Base-by-base conservation (phyloP, 2,329 filamentous ascomycete species). In the Xylariaceae sp. region DNA sequence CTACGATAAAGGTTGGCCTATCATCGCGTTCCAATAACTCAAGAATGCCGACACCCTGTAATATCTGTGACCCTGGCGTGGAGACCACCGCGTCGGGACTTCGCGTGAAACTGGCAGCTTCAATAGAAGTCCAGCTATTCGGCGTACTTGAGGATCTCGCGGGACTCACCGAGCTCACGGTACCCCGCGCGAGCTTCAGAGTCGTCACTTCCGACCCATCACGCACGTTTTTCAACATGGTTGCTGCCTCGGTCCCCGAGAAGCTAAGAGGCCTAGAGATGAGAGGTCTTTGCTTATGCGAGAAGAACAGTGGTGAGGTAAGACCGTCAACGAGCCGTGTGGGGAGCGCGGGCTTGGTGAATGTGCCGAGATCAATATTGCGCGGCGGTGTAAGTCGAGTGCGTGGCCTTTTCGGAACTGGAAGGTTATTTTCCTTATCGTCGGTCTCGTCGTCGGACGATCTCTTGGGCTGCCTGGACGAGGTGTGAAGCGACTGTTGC, bases 21-120 rank as follows among this genome's bases (percentile, higher is more conserved):
- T 88, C 84, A 69, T 95, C 90, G 62, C 89, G 83, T 67, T 93
- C 89, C 41, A 95, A 73, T 40, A 93, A 75, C 70, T 93, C 90
- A 19, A 88, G 74, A 9, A 91, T 80, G 20, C 88, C 87, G 49
- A 92, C 78, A 21, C 82, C 81, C 42, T 83, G 83, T 3, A 93
- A 77, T 48, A 85, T 75, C 49, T 85, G 79, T 44, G 84, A 61
- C 4, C 79, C 77, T 1, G 83, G 77, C 1, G 76, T 46, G 71
- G 51, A 77, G 72, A 59, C 77, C 69, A 58, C 76, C 21, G 72
- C 71, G 53, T 86, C 85, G 7, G 83, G 80, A 50, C 81, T 86
- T 43, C 75, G 69, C 23, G 77, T 76, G 14, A 81, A 72, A n/a
- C 77, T 71, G 12, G 77, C 79, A n/a, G 78, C 75, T 37, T 83